Evolutionary conservation across 257 asterid genomes (phyloP).

Genomic region (Solanum neorickii): DNA sequence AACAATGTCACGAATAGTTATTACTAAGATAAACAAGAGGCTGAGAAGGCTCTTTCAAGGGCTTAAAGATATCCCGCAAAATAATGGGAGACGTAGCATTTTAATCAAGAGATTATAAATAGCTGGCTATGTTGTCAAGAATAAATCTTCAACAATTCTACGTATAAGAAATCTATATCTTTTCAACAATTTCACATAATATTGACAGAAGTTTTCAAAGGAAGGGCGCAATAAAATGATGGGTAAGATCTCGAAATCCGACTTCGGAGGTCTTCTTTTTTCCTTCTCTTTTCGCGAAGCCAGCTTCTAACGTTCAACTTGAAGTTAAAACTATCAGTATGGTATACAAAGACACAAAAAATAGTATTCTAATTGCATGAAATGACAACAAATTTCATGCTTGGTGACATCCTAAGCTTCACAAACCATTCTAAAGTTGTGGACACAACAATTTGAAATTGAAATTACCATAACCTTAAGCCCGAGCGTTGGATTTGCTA

Average conservation of each 20-base stretch:
- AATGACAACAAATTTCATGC: neutral
- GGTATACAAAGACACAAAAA: neutral
- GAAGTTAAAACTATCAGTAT: neutral
- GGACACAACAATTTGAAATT: neutral
- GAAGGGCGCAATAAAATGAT: neutral
- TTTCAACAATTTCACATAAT: neutral
- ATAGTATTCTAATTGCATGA: neutral
- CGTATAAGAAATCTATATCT: neutral
- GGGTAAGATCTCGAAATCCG: neutral
- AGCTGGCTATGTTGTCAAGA: neutral
- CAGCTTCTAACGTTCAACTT: neutral
- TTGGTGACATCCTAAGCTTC: neutral
- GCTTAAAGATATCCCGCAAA: neutral
- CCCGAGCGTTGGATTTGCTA: neutral
- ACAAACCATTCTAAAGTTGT: neutral
- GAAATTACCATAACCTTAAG: neutral
- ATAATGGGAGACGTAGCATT: neutral
- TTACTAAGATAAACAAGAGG: neutral
- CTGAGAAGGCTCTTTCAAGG: neutral
- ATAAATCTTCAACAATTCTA: neutral
- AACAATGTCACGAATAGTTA: neutral
- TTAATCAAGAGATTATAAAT: neutral
- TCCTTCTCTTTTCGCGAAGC: neutral
- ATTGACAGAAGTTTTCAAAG: neutral
- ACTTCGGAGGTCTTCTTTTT: neutral